Evolutionary conservation across 352 stramenopile genomes (phyloP), one percentile per base, ranked within the genome.

Genomic region (Thalassiosira mediterranea): DNA sequence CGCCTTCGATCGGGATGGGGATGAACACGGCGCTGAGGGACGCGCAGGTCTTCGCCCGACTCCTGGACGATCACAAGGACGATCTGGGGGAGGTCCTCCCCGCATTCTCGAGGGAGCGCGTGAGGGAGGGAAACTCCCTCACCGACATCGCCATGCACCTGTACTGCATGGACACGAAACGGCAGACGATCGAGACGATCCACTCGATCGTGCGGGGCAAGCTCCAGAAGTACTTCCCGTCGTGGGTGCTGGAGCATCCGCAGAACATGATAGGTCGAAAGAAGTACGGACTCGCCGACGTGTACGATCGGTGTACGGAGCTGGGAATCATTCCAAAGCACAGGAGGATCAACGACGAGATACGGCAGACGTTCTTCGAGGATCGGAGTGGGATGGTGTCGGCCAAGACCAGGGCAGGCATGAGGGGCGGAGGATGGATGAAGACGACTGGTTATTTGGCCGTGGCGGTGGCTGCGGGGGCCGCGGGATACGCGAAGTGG

Each of bases 1-100:
- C 38, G 37, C 76, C 81, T 10, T 65, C 21, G 3, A 86, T 88
- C 60, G 81, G 81, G 0, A 80, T 82, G 71, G 81, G 81, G 13
- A 86, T 86, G 76, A 88, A 88, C 40, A 86, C 81, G 2, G 81
- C 81, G 17, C 28, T 88, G 0, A 13, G 68, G 21, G 81, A 88
- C 72, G 75, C 75, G 8, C 51, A 72, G 26, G 64, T 76, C 31
- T 76, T 88, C n/a, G 60, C 63, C 52, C 48, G 83, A 28, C 17
- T 88, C 10, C 40, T 88, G 25, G 56, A 85, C n/a, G 37, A 71
- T 37, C 59, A 54, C 57, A 61, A 81, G 0, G 79, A 87, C 49
- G 71, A 87, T 31, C 49, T 83, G 2, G 56, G 65, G 1, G 23
- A 70, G n/a, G 71, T 72, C n/a, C 63, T 84, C 26, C 75, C 75